Evolutionary conservation across 225 moss, liverwort and hornwort genomes (phyloP).

Genomic region (Antitrichia curtipendula): DNA sequence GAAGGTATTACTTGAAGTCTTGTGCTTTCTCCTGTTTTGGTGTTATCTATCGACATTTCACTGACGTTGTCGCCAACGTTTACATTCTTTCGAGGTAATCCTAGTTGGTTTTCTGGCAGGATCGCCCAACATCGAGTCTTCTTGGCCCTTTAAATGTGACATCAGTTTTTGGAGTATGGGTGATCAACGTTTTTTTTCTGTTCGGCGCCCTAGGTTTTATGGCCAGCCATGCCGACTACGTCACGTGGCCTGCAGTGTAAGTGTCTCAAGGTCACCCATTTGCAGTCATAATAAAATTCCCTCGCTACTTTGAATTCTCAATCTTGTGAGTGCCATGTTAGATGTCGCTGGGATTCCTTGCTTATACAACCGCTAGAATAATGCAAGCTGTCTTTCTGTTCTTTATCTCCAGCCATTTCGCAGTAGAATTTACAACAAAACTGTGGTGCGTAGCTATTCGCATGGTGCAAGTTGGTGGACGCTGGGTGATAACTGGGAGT

Average conservation of each 20-base stretch:
- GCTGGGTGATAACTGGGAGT: conserved; percentile 80
- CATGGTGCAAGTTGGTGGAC: conserved; percentile 89
- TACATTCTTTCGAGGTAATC: background rate
- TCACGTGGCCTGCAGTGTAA: conserved; percentile 70
- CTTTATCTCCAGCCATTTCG: background rate
- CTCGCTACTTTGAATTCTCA: background rate
- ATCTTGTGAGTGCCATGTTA: background rate
- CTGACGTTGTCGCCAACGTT: background rate
- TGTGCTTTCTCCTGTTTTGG: background rate
- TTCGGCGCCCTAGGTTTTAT: conserved; percentile 46
- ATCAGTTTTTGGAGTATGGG: conserved; percentile 67
- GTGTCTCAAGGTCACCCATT: background rate
- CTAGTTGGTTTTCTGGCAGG: conserved; percentile 21
- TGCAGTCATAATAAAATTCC: background rate
- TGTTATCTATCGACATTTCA: background rate
- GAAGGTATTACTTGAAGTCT: conserved; percentile 28
- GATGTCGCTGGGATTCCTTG: background rate
- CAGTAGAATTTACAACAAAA: background rate
- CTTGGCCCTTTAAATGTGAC: conserved; percentile 47
- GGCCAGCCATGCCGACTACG: conserved; percentile 34
- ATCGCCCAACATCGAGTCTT: conserved; percentile 75
- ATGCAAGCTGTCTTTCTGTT: background rate
- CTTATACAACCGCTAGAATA: background rate
- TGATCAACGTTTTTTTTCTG: conserved; percentile 52
- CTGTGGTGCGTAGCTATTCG: conserved; percentile 34